phyloP scores from a whole-genome alignment of 352 stramenopile species.

The Phytopythium sindhum region DNA sequence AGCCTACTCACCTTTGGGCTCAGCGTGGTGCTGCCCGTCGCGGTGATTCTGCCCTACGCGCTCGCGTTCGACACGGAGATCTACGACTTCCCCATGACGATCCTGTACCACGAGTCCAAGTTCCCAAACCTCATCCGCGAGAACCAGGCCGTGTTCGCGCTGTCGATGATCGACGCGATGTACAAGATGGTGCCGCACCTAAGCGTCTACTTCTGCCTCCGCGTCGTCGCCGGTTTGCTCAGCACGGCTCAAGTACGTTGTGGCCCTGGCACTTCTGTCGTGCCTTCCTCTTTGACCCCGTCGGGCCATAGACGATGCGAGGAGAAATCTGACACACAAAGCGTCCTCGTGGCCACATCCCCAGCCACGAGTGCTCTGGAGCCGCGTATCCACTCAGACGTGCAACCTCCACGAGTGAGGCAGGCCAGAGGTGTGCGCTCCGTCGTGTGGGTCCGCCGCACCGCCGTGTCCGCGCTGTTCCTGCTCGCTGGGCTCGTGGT shows the following conservation, averaged over 20 bases:
- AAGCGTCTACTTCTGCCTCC: slow-evolving; percentile 29
- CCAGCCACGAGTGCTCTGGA: background rate
- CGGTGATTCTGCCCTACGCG: slow-evolving; percentile 15
- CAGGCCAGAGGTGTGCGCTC: background rate
- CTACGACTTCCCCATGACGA: slow-evolving; percentile 26
- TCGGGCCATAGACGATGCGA: background rate
- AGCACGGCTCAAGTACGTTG: background rate
- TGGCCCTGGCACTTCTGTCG: background rate
- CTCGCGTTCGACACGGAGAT: slow-evolving; percentile 22
- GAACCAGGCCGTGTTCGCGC: slow-evolving; percentile 35
- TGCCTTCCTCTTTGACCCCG: background rate
- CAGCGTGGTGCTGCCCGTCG: slow-evolving; percentile 12
- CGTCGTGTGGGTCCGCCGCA: background rate
- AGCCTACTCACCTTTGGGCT: slow-evolving; percentile 1
- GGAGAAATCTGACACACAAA: background rate
- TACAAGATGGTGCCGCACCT: slow-evolving; percentile 32
- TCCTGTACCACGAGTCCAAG: slow-evolving; percentile 39
- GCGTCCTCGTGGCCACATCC: background rate
- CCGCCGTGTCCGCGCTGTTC: background rate
- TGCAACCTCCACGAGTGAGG: background rate
- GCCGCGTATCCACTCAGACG: background rate
- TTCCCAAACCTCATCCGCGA: slow-evolving; percentile 47
- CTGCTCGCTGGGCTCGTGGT: background rate
- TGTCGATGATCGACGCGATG: slow-evolving; percentile 18
- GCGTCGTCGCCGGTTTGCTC: slow-evolving; percentile 20